Conservation (phyloP, 768 basidiomycete genomes). For the Lyophyllum decastes region DNA sequence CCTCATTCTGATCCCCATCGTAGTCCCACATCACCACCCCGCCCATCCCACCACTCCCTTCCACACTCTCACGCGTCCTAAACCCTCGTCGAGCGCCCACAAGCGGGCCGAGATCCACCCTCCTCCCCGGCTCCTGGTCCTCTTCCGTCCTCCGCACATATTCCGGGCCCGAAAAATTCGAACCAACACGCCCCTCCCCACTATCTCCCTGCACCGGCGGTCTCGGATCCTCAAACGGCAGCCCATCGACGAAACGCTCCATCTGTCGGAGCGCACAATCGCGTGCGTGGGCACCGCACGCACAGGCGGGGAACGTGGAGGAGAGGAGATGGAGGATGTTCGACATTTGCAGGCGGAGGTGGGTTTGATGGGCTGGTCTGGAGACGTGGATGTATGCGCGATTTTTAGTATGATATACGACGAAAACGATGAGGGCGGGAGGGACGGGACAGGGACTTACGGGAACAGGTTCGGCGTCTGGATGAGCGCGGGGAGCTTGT, state of each 20-base stretch:
- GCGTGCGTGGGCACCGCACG: conserved; percentile 62
- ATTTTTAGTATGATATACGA: too few relatives aligned
- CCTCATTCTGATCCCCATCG: neutral
- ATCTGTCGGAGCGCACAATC: conserved; percentile 69
- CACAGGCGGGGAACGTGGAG: conserved; percentile 74
- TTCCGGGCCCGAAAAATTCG: too few relatives aligned
- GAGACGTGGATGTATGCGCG: neutral
- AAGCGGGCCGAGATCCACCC: conserved; percentile 57
- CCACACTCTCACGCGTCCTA: conserved; percentile 56
- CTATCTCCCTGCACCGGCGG: neutral
- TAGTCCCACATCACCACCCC: conserved; percentile 54
- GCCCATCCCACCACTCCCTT: conserved; percentile 60
- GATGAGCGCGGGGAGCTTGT: conserved; percentile 71
- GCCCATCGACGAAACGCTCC: conserved; percentile 55
- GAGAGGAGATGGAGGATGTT: conserved; percentile 70
- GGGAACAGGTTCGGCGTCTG: conserved; percentile 55
- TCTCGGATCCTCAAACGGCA: neutral
- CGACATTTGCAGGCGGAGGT: conserved; percentile 65
- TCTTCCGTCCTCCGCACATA: neutral
- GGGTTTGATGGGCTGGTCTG: conserved; percentile 49
- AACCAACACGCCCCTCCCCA: neutral
- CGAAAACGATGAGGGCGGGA: too few relatives aligned
- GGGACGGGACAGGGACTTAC: conserved; percentile 46
- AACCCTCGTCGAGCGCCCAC: conserved; percentile 63
- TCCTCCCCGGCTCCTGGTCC: neutral